These are phyloP conservation scores for Tylopilus sp. DNA, from an alignment of 768 basidiomycete genomes.

Conservation along the genomic window DNA sequence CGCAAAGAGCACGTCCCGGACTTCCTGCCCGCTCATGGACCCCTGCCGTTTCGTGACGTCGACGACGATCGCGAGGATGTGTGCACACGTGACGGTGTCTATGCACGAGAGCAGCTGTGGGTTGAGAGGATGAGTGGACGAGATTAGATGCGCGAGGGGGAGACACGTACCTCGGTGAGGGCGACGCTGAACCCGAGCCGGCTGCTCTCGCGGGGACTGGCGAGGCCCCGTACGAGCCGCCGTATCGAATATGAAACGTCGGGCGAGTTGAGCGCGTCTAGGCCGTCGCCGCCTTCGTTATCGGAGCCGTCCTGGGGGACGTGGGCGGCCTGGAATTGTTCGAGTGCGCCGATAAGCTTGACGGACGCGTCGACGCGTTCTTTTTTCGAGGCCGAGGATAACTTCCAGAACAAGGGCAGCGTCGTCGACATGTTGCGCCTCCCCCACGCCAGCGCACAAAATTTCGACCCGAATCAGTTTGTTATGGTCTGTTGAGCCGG, in stretches of 20 bases:
- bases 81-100: constrained; percentile 70
- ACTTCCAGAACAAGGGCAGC: constrained; percentile 90
- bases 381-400: constrained; percentile 77
- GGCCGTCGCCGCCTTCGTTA: constrained; percentile 48
- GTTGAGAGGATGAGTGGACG: constrained; percentile 2
- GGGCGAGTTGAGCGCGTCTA: constrained; percentile 74
- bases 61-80: constrained; percentile 72
- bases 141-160: not conserved
- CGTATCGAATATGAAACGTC: constrained; percentile 94
- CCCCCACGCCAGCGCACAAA: constrained; percentile 2
- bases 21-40: constrained; percentile 86
- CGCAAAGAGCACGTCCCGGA: constrained; percentile 89
- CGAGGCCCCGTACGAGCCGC: constrained; percentile 81
- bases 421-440: constrained; percentile 83
- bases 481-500: constrained; percentile 25
- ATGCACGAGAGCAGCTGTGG: constrained; percentile 76
- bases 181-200: constrained; percentile 94
- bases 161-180: constrained; percentile 74
- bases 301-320: constrained; percentile 41
- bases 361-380: constrained; percentile 83
- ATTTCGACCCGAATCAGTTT: constrained; percentile 17
- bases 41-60: constrained; percentile 68
- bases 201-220: constrained; percentile 90
- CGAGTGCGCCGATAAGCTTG: constrained; percentile 74
- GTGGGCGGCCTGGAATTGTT: constrained; percentile 78